Evolutionary conservation across 371 early-diverging fungal species (phyloP), one percentile per base, ranked within the genome.

Genomic region (Gilbertella persicaria): DNA sequence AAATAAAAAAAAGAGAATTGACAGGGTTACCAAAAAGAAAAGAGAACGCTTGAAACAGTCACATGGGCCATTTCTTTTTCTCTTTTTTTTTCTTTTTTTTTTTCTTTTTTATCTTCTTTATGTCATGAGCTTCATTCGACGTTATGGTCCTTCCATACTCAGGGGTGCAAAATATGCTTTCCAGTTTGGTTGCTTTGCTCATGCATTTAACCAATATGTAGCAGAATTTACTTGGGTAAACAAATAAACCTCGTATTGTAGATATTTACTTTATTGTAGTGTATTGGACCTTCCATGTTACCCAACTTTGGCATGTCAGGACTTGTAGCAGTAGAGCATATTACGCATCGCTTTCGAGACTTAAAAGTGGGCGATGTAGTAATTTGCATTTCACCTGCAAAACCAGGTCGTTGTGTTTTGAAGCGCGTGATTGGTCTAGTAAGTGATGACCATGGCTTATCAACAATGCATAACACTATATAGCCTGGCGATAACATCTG

Each of bases 211-310:
- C 41, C 70, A 80, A 50, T 73, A 88, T 60, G 78, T 86, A 16
- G 81, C 70, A n/a, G 87, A 86, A 61, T 58, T 84, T 26, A 86
- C 90, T 5, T 80, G 83, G 80, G 89, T 87, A 79, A 53, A 21
- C 37, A 44, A 21, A 19, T 4, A 26, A 10, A 37, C 33, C n/a
- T 1, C 35, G 1, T 13, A 39, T 29, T 33, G 10, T 9, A 6
- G 33, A 2, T 17, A 41, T 45, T 25, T 14, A 24, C 20, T 17
- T 28, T 23, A 4, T 36, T 17, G 9, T 45, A 88, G 93, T 88
- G 89, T 62, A 68, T 84, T 37, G 94, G 94, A 0, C 94, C 94
- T 0, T 90, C 91, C 35, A 93, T 93, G 94, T 76, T 93, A 3
- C 92, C 93, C 1, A 88, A 87, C 16, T 79, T 91, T 47, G 84